phyloP scores from a whole-genome alignment of 495 filamentous ascomycete genomes.

The Ascodesmis nigricans region DNA sequence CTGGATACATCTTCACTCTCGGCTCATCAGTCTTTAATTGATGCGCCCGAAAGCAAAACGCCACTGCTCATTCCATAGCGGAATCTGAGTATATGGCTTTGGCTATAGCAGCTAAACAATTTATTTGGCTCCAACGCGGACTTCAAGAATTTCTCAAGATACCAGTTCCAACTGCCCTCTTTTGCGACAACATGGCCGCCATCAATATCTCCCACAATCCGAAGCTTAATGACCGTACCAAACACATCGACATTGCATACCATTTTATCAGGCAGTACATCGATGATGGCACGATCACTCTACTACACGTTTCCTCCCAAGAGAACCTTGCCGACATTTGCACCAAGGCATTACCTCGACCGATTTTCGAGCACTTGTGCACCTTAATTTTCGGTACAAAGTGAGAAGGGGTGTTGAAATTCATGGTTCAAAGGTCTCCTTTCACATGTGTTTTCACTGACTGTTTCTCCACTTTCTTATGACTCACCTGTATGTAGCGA shows the following conservation, averaged over 20 bases:
- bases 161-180: neutral
- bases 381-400: conserved; percentile 2
- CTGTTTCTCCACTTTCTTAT: too few species aligned
- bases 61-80: neutral
- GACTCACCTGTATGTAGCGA: too few species aligned
- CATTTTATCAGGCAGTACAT: conserved; percentile 1
- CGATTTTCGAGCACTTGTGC: conserved; percentile 6
- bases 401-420: conserved; percentile 9
- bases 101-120: conserved; percentile 1
- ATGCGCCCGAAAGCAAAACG: conserved; percentile 1
- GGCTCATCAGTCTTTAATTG: neutral
- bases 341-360: conserved; percentile 3
- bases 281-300: too few species aligned
- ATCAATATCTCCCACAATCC: conserved; percentile 1
- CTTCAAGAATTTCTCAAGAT: conserved; percentile 1
- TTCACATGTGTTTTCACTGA: too few species aligned
- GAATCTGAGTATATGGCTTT: conserved; percentile 7
- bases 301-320: neutral
- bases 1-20: conserved; percentile 2
- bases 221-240: neutral
- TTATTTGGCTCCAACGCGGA: conserved; percentile 1
- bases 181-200: neutral
- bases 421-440: too few species aligned
- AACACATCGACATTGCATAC: conserved; percentile 7
- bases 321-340: conserved; percentile 5